Base-by-base conservation (phyloP, 202 grass and related monocot species). In the Eragrostis tef region DNA sequence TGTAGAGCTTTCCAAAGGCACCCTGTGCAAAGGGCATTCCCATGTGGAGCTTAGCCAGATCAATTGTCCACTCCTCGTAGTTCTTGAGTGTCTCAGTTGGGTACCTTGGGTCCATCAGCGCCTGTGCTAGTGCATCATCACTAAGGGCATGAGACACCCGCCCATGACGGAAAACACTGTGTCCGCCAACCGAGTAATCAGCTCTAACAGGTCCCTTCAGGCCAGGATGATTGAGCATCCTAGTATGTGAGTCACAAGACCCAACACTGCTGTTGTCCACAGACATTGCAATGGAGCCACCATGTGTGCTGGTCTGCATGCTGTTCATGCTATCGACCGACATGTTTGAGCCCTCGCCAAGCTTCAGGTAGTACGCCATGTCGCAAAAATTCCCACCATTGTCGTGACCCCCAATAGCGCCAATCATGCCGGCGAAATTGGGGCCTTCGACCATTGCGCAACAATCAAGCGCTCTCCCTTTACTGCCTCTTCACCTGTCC, bases 1-100 rank as follows among this genome's bases (percentile, higher is more conserved):
- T 93, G 58, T 93, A 93, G 67, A 93, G 84, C 80, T 93, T 93
- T 13, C 90, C 90, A 79, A 93, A 93, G 80, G 90, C 90, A 36
- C 90, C 90, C 43, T 93, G 90, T 3, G 90, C 90, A 82, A 93
- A 93, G n/a, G 90, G 79, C 71, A 73, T 77, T 43, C 90, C 87
- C 84, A 93, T 87, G 21, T 89, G 67, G 61, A 93, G 87, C 84
- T 93, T 93, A 54, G 77, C 86, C 25, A 93, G 77, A 81, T 93
- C 84, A 64, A 93, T 87, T 19, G 84, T 87, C 90, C 90, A 93
- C 77, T 89, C 84, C 79, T 93, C 87, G 24, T 93, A 93, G 25
- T 93, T 77, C 67, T 89, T 83, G 42, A 89, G 83, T 13, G 87
- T 89, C 82, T 89, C 90, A 0, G 90, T 82, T 6, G 84, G 87